Conservation (phyloP, 129 eudicot species). For the Oenanthe sinensis region DNA sequence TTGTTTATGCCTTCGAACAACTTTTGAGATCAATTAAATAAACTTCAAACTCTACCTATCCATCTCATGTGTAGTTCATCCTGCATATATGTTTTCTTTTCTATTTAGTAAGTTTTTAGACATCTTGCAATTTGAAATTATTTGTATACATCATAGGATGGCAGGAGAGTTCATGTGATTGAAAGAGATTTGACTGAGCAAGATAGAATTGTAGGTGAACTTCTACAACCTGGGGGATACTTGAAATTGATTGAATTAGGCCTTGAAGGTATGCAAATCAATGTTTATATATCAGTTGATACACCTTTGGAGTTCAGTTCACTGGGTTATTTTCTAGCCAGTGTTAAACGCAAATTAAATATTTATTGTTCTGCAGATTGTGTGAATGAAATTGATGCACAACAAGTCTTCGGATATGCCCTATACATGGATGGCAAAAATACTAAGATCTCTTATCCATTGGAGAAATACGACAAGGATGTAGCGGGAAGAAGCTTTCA, state of each 20-base stretch:
- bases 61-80: not conserved
- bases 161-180: conserved; percentile 58
- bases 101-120: not conserved
- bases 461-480: conserved; percentile 68
- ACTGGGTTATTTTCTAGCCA: not conserved
- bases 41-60: not conserved
- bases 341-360: not conserved
- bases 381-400: conserved; percentile 76
- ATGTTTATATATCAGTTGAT: not conserved
- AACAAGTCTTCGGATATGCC: conserved; percentile 80
- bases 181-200: conserved; percentile 75
- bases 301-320: not conserved
- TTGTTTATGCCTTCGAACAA: not conserved
- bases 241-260: conserved; percentile 66
- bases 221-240: conserved; percentile 80
- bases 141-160: conserved; percentile 39
- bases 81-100: not conserved
- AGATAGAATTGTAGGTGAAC: conserved; percentile 78
- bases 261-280: conserved; percentile 37
- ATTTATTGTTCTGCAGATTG: conserved; percentile 42
- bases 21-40: no score
- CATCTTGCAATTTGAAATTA: not conserved
- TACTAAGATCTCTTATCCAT: conserved; percentile 62
- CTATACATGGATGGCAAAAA: conserved; percentile 75
- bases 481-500: conserved; percentile 87